Base-by-base conservation (phyloP, 495 filamentous ascomycete species). In the Neurospora terricola region DNA sequence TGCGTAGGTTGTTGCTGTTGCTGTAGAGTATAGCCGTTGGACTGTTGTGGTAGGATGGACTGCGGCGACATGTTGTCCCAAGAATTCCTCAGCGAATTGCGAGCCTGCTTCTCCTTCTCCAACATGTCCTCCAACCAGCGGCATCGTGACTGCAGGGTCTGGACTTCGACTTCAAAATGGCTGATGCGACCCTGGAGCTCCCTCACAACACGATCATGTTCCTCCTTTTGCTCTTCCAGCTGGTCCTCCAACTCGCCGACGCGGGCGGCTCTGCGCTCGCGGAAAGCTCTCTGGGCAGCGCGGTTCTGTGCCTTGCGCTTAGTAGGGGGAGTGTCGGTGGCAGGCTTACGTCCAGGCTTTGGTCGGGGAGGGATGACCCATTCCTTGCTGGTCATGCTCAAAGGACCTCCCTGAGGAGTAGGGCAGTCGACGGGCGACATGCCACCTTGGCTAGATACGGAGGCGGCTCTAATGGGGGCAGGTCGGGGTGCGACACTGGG, bases 251-350 rank as follows among this genome's bases (percentile, higher is more conserved):
- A 85, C 80, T 96, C 94, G 59, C 91, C 92, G 5, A 96, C 93
- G 30, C 91, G 90, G 14, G 92, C 92, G 3, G 93, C 93, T 73
- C 93, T 85, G 40, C 94, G 84, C 80, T 98, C 94, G n/a, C 94
- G 87, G 78, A 97, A 97, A 3, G 92, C 93, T 73, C 94, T 86
- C 82, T 98, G 94, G 16, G 94, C 94, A n/a, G 92, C 92, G 48
- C 94, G 87, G 80, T 98, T 98, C 79, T 98, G 94, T 0, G 92
- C 93, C 82, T 97, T 96, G 72, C 94, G 90, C 80, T 97, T 96
- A 43, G 93, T 97, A 3, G 93, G 93, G 14, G 94, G 94, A 5
- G 92, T 94, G 77, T 98, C 94, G 16, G 91, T 94, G 27, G 94
- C 93, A 11, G 94, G 94, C 81, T 97, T 97, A 70, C 94, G 88